Conservation (phyloP, 345 rosid species). For the Moringa oleifera region DNA sequence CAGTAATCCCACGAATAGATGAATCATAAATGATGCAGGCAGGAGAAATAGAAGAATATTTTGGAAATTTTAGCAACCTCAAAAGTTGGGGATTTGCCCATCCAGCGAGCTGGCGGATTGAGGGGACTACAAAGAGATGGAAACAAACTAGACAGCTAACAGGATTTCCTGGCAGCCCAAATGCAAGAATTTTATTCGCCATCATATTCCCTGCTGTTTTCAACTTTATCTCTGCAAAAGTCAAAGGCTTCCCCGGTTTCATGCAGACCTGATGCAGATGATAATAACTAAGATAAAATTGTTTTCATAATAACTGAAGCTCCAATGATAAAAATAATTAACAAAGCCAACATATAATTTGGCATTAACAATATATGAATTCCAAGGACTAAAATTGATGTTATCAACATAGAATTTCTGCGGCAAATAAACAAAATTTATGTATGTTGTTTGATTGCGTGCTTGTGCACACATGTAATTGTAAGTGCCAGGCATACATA, state of each 20-base stretch:
- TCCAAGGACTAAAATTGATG: background rate
- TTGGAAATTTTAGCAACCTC: conserved; percentile 48
- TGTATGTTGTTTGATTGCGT: background rate
- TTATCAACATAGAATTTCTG: background rate
- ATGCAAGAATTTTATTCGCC: conserved; percentile 61
- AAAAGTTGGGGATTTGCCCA: conserved; percentile 67
- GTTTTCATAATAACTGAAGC: conserved; percentile 9
- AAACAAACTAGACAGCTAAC: conserved; percentile 93
- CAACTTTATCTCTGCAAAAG: conserved; percentile 64
- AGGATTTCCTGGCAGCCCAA: conserved; percentile 98
- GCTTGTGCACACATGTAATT: too few species aligned
- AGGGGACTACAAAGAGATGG: conserved; percentile 78
- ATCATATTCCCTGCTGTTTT: conserved; percentile 29
- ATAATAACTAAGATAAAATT: conserved; percentile 4
- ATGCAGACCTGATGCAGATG: conserved; percentile 68
- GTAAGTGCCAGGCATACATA: too few species aligned
- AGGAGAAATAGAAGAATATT: conserved; percentile 5
- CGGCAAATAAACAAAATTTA: background rate
- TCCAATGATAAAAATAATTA: too few species aligned
- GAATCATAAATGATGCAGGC: conserved; percentile 1
- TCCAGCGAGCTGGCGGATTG: conserved; percentile 77
- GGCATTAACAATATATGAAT: conserved; percentile 7
- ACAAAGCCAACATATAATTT: background rate
- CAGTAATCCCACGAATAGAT: background rate
- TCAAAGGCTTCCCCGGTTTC: conserved; percentile 95